Base-by-base conservation (phyloP, 2,329 filamentous ascomycete genomes). In the Verticillium klebahnii region DNA sequence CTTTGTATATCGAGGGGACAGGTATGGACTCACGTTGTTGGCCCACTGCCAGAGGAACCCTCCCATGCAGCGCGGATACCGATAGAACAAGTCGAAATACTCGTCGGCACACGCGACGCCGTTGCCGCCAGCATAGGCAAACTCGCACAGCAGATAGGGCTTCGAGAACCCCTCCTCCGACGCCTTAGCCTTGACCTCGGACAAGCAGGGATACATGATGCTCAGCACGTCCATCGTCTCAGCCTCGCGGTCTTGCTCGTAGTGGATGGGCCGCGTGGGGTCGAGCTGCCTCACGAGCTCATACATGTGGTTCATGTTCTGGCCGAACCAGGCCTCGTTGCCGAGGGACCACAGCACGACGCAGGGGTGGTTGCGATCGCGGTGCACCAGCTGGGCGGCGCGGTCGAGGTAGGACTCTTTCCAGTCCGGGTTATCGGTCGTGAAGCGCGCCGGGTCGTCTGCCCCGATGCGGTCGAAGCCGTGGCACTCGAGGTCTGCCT, bases 291-390 rank as follows among this genome's bases (percentile, higher is more conserved):
- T 86, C 67, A 87, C 83, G 71, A 80, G 86, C 3, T 87, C 77
- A 62, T 88, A 87, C 89, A 91, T 92, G 11, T 84, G 85, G 57
- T 80, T 80, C 61, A 89, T 86, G 63, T 91, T 91, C 1, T 76
- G 75, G 0, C 89, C 89, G 62, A 89, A 90, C 67, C 89, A 91
- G 0, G 88, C 81, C 69, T 91, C 89, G 62, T 91, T 92, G 0
- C 89, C 89, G 0, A 92, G 76, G 19, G 85, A 89, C 89, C 89
- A 92, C 58, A 91, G 83, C 56, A 91, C 83, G 3, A 92, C 77
- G 6, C 80, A 88, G 0, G 88, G 77, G 66, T 90, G 86, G 60
- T 91, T 82, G 65, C 78, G 80, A 64, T 80, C 78, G 14, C 89
- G 79, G 66, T 83, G 78, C 0, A 91, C 85, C 65, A 91, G 77